Evolutionary conservation across 208 protist species (phyloP).

Genomic region (Leishmania aethiopica): DNA sequence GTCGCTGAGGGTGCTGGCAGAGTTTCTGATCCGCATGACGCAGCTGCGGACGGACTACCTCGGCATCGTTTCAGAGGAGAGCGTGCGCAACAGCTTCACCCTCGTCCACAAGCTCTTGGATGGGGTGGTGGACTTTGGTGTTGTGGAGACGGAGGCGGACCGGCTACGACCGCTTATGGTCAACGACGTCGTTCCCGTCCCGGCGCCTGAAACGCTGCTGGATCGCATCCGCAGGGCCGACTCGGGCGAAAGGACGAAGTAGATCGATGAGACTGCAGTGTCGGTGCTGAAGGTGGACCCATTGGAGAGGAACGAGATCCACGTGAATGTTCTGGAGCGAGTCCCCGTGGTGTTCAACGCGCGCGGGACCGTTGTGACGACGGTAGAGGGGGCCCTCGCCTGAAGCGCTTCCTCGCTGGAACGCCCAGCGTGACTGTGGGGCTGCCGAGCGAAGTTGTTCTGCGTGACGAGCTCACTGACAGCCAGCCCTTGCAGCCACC

Average conservation of each 20-base stretch:
- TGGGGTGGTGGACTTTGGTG: slow-evolving; percentile 89
- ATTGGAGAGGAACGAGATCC: slow-evolving; percentile 84
- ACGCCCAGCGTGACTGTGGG: slow-evolving; percentile 80
- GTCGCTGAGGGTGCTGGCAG: slow-evolving; percentile 70
- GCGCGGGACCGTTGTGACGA: slow-evolving; percentile 55
- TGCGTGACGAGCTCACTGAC: slow-evolving; percentile 34
- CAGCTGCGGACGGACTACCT: slow-evolving; percentile 89
- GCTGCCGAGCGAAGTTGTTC: slow-evolving; percentile 83
- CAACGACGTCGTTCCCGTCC: slow-evolving; percentile 34
- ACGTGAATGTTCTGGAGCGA: slow-evolving; percentile 89
- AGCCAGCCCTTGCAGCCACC: slow-evolving; percentile 12
- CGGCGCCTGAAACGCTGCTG: slow-evolving; percentile 35
- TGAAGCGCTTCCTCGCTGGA: slow-evolving; percentile 92
- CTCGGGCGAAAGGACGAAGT: slow-evolving; percentile 39
- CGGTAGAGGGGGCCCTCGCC: slow-evolving; percentile 91
- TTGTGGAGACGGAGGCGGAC: slow-evolving; percentile 73
- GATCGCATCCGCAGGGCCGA: slow-evolving; percentile 33
- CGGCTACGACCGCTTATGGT: slow-evolving; percentile 80
- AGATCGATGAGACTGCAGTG: slow-evolving; percentile 33
- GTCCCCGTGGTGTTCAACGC: slow-evolving; percentile 76
- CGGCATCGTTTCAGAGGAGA: slow-evolving; percentile 86
- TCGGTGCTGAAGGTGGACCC: slow-evolving; percentile 47
- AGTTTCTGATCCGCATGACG: slow-evolving; percentile 70
- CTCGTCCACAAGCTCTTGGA: slow-evolving; percentile 94
- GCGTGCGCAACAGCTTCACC: slow-evolving; percentile 87